Evolutionary conservation across 352 stramenopile species (phyloP), one percentile per base, ranked within the genome.

Genomic region (Blastocystis sp.): DNA sequence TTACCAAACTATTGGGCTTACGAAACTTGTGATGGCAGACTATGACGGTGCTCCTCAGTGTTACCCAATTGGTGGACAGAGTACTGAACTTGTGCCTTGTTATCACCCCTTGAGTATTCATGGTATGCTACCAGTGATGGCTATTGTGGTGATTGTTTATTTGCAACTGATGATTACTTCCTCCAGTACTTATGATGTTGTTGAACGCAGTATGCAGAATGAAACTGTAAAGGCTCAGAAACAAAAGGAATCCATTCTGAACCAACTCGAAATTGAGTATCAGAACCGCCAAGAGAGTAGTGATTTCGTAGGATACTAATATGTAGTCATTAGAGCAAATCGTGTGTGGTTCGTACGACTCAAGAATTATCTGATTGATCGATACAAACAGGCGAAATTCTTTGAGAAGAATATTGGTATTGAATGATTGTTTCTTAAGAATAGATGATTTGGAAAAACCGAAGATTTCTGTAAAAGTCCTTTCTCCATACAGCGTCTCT

Each of bases 101-200:
- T 47, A 76, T 11, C 55, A 56, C 47, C 78, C 78, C 8, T 50
- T 89, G 41, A 76, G 56, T 43, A 79, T 89, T 39, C 63, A 53
- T 39, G 78, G 78, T 11, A 79, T 89, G 66, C 64, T 89, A 3
- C 66, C 78, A 34, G 41, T 89, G 39, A 76, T 89, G 41, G 7
- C 70, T 24, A 89, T 89, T 65, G 56, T 76, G 26, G n/a, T 89
- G 16, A 24, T 89, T 16, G 26, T 89, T 16, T 89, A 89, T 34
- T 66, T 89, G 26, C 78, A 89, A 62, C 65, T 69, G 53, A 85
- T 85, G 73, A 85, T 85, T 50, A 66, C 20, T 11, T 41, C 30
- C 37, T 85, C 73, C 26, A 45, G 9, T 50, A 43, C 47, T 8
- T 85, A 85, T 65, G 47, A 65, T 39, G 4, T 85, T 16, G 73